Percentiles rank a stretch among this genome's conserved stretches.
Evolutionary conservation across 2,329 filamentous ascomycete species (phyloP).

Genomic region (Penicillium janthinellum): DNA sequence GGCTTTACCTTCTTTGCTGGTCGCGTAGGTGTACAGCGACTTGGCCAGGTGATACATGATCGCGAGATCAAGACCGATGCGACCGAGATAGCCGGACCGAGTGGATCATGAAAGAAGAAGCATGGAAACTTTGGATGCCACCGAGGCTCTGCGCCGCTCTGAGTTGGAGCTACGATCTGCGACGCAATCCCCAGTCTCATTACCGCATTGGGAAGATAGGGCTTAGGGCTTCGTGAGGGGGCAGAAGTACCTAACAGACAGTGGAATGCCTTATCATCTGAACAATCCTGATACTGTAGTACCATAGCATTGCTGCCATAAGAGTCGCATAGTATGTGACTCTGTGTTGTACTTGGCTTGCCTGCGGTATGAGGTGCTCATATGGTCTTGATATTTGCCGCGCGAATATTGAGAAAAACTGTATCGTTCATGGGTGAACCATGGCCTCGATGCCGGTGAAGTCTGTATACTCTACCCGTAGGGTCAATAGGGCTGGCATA

Average conservation of each 20-base stretch:
- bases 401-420: too few species aligned
- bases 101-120: background rate
- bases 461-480: background rate
- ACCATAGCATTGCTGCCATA: too few species aligned
- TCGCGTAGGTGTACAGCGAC: conserved; percentile 90
- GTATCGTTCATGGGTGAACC: too few species aligned
- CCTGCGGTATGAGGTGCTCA: background rate
- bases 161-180: conserved; percentile 1
- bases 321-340: too few species aligned
- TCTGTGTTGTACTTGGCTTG: background rate
- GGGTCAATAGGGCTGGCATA: too few species aligned
- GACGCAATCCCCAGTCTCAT: conserved; percentile 1
- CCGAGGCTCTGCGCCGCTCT: background rate
- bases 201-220: conserved; percentile 31
- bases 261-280: too few species aligned
- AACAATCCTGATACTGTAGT: too few species aligned
- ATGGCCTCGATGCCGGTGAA: too few species aligned
- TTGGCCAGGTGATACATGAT: conserved; percentile 95
- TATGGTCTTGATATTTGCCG: background rate
- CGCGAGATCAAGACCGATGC: conserved; percentile 25
- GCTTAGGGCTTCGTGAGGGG: conserved; percentile 24
- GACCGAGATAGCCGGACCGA: conserved; percentile 10
- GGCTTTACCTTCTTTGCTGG: conserved; percentile 84
- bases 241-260: background rate
- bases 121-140: background rate